A percentile compares a stretch with the other conserved stretches of the same genome.
These are phyloP conservation scores for Acmispon strigosus DNA, from an alignment of 306 rosid species.

Conservation along the genomic window DNA sequence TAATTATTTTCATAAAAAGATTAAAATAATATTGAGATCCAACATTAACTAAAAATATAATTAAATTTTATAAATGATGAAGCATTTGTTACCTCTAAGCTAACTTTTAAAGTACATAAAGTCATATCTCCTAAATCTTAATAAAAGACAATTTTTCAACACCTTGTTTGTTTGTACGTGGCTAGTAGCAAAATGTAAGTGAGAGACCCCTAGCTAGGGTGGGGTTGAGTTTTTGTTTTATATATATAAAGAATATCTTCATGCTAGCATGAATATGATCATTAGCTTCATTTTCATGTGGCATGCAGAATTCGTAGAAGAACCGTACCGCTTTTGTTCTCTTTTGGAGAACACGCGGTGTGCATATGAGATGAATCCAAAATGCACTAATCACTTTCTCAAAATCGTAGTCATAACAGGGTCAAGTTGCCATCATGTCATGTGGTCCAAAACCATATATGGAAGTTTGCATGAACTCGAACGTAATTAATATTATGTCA, in stretches of 20 bases:
- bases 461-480: conserved; percentile 10
- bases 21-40: no score
- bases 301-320: conserved; percentile 5
- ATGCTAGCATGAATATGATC: not conserved
- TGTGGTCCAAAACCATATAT: conserved; percentile 23
- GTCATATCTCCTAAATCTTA: no score
- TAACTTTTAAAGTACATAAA: no score
- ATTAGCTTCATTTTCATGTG: not conserved
- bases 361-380: not conserved
- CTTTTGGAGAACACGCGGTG: not conserved
- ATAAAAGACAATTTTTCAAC: no score
- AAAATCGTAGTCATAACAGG: not conserved
- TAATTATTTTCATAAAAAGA: no score
- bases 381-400: not conserved
- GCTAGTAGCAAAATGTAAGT: not conserved
- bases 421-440: conserved; percentile 11
- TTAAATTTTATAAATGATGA: no score
- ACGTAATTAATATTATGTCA: no score
- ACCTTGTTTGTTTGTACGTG: not conserved
- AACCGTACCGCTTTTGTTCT: conserved; percentile 23
- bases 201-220: not conserved
- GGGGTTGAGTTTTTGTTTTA: not conserved
- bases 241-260: not conserved
- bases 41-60: no score
- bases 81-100: no score